Base-by-base conservation (phyloP, 2,329 filamentous ascomycete species). In the Plenodomus lindquistii region DNA sequence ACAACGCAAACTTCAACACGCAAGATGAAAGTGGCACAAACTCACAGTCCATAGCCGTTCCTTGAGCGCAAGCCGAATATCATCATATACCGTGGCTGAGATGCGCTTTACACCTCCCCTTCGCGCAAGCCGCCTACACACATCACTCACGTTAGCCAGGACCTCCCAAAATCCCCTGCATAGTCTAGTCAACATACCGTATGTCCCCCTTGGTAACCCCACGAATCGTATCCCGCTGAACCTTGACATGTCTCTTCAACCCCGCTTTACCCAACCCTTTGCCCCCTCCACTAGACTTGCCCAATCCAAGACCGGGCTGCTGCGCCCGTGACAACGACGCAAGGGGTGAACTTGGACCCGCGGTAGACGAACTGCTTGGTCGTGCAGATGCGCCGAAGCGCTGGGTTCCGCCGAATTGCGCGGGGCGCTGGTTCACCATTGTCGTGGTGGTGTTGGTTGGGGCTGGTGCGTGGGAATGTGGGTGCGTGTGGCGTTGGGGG, bases 41-140 rank as follows among this genome's bases (percentile, higher is more conserved):
- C 67, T 47, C 41, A 69, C 65, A 0, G 24, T 2, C 15, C 50
- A 44, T 2, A 92, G 70, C 0, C 78, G 74, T 0, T 59, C 51
- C 18, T 78, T 82, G 1, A 92, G 43, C 0, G 77, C 82, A 0
- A 3, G 16, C 0, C 89, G 76, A 0, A 79, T 69, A 0, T 88
- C 85, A 0, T 84, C 77, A 60, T 92, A 92, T 2, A 91, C 85
- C 0, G 38, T 55, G 0, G 66, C 80, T 0, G 85, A 86, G 8
- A 92, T 90, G 0, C 88, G 78, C 66, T 91, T 91, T 0, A 93
- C 85, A 0, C 89, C 89, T 1, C 88, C 89, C 6, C 89, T 84
- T 5, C 89, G 82, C 1, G 89, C 89, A 0, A 93, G 72, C 35
- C 88, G 85, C 57, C 87, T 27, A 31, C 22, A 24, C 22, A 11